Conservation (phyloP, 306 rosid genomes). For the Fragaria vesca region DNA sequence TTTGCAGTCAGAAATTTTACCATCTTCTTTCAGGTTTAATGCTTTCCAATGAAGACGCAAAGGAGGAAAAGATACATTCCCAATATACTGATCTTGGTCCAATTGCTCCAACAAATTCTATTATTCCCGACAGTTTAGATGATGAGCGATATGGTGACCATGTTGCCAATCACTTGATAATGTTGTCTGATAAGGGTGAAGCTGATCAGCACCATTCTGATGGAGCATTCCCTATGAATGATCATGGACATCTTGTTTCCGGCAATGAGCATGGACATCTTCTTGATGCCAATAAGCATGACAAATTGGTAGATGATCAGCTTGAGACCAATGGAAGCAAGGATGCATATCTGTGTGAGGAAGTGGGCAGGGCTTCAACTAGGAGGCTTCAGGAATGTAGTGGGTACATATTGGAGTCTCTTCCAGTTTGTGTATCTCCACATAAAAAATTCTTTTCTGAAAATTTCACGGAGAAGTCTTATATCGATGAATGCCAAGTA, state of each 20-base stretch:
- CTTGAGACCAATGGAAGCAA: conserved; percentile 29
- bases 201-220: conserved; percentile 33
- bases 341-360: conserved; percentile 27
- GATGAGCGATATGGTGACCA: conserved; percentile 38
- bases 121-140: conserved; percentile 47
- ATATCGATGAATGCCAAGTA: conserved; percentile 23
- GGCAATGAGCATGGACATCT: neutral
- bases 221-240: conserved; percentile 26
- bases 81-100: conserved; percentile 23
- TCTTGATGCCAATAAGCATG: conserved; percentile 28
- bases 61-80: conserved; percentile 31
- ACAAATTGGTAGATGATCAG: conserved; percentile 33
- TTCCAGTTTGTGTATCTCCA: conserved; percentile 33
- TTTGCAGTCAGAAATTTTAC: neutral
- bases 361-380: conserved; percentile 28
- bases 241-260: conserved; percentile 26
- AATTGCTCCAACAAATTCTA: conserved; percentile 26
- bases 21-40: conserved; percentile 31
- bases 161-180: conserved; percentile 23
- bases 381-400: conserved; percentile 34
- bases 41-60: conserved; percentile 25
- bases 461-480: conserved; percentile 30
- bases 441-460: conserved; percentile 29
- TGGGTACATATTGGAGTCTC: conserved; percentile 35
- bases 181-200: conserved; percentile 44